phyloP scores from a whole-genome alignment of 352 stramenopile genomes.

The Thraustochytrium sp. region DNA sequence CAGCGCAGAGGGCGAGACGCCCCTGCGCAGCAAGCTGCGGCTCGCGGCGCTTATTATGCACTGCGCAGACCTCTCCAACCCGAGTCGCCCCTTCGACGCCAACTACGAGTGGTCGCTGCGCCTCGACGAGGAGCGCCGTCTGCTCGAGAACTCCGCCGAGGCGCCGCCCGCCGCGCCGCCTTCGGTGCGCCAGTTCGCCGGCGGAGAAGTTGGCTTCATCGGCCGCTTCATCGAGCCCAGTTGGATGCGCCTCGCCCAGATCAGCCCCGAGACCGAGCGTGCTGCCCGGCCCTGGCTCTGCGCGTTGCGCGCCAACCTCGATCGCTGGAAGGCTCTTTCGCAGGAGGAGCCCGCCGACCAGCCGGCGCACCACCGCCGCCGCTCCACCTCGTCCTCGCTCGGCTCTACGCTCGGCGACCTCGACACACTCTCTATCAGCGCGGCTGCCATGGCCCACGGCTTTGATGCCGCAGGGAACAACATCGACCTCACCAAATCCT shows the following conservation, averaged over 20 bases:
- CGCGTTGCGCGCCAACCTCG: background rate
- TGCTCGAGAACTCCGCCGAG: background rate
- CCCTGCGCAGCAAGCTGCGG: conserved; percentile 24
- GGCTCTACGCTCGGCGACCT: background rate
- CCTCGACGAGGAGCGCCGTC: conserved; percentile 20
- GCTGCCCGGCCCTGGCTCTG: background rate
- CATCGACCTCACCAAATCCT: too few species aligned
- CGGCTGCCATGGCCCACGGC: too few species aligned
- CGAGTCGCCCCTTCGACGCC: background rate
- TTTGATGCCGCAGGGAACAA: too few species aligned
- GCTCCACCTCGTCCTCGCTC: background rate
- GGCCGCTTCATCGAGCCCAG: conserved; percentile 9
- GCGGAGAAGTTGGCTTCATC: conserved; percentile 24
- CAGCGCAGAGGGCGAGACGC: background rate
- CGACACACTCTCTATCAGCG: background rate
- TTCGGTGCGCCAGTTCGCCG: background rate
- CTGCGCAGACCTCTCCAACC: conserved; percentile 28
- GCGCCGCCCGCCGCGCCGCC: background rate
- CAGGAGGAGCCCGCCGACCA: background rate
- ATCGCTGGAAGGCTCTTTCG: background rate
- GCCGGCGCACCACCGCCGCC: background rate
- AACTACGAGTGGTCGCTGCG: conserved; percentile 27
- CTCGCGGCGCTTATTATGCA: conserved; percentile 35
- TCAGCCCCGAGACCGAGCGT: background rate
- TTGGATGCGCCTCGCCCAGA: background rate